A percentile compares a stretch with the other conserved stretches of the same genome.
Conservation (phyloP, 2,329 filamentous ascomycete species). For the Talaromyces piceae region DNA sequence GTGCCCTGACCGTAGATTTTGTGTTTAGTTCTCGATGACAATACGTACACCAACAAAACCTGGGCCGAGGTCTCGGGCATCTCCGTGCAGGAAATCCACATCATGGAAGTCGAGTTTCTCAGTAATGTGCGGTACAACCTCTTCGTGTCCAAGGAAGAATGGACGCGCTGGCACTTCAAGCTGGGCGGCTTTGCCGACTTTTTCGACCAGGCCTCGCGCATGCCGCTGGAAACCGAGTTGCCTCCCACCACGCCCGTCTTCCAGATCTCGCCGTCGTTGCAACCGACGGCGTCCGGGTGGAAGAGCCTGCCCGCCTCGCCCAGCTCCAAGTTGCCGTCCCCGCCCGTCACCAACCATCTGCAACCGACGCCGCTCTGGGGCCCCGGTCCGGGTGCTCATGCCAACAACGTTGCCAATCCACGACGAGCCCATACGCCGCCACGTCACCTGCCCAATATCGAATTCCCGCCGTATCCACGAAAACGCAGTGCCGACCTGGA, state of each 20-base stretch:
- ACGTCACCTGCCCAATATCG: constrained; percentile 17
- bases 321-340: constrained; percentile 35
- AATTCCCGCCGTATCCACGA: constrained; percentile 23
- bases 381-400: too few relatives aligned
- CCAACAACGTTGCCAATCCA: constrained; percentile 18
- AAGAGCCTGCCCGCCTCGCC: constrained; percentile 21
- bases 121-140: constrained; percentile 97
- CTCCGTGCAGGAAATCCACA: constrained; percentile 87
- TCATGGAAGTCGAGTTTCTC: constrained; percentile 99
- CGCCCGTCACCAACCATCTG: constrained; percentile 25
- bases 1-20: too few relatives aligned
- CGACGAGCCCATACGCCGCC: constrained; percentile 13
- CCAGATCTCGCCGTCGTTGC: constrained; percentile 29
- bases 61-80: constrained; percentile 98
- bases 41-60: constrained; percentile 98
- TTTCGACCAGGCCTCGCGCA: constrained; percentile 60
- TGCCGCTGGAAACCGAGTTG: constrained; percentile 34
- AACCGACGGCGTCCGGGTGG: constrained; percentile 22
- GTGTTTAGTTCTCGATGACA: constrained; percentile 96
- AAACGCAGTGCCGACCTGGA: constrained; percentile 51
- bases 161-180: constrained; percentile 79
- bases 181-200: constrained; percentile 76
- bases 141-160: constrained; percentile 76
- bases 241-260: constrained; percentile 21
- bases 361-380: constrained; percentile 17